phyloP scores from a whole-genome alignment of 2,329 filamentous ascomycete species.

The Madurella fahalii region DNA sequence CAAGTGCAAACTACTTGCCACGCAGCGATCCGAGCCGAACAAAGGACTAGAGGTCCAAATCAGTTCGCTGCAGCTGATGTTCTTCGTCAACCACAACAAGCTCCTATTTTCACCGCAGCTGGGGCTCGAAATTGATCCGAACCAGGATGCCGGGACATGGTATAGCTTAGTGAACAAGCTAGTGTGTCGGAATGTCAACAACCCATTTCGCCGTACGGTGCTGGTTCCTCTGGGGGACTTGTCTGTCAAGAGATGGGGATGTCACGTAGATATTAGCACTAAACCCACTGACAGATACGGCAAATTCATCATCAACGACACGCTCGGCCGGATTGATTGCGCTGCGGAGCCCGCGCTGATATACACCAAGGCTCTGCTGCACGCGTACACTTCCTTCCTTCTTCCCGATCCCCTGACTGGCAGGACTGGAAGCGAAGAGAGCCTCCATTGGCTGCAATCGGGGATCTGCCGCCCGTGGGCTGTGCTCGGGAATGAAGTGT shows the following conservation, averaged over 20 bases:
- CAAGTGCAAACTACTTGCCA: slow-evolving; percentile 50
- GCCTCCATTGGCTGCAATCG: slow-evolving; percentile 46
- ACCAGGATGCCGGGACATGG: slow-evolving; percentile 57
- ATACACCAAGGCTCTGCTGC: slow-evolving; percentile 54
- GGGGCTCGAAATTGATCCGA: slow-evolving; percentile 46
- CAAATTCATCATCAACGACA: slow-evolving; percentile 49
- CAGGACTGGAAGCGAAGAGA: slow-evolving; percentile 59
- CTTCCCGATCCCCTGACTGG: slow-evolving; percentile 55
- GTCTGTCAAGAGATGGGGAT: slow-evolving; percentile 13
- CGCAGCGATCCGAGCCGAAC: slow-evolving; percentile 1
- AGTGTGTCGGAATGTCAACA: slow-evolving; percentile 45
- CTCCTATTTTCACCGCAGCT: slow-evolving; percentile 49
- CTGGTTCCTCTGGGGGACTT: slow-evolving; percentile 48
- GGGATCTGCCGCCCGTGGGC: slow-evolving; percentile 49
- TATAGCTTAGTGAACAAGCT: slow-evolving; percentile 58
- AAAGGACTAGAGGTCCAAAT: slow-evolving; percentile 28
- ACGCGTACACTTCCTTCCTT: slow-evolving; percentile 57
- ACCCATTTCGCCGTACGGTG: slow-evolving; percentile 42
- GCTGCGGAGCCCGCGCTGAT: slow-evolving; percentile 51
- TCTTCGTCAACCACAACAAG: slow-evolving; percentile 16
- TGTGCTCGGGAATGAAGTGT: background rate
- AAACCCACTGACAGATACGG: slow-evolving; percentile 38
- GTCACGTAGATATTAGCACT: slow-evolving; percentile 42
- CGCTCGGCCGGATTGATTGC: slow-evolving; percentile 54
- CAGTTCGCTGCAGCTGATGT: slow-evolving; percentile 45